phyloP scores from a whole-genome alignment of 257 asterid genomes.

The Solanum corneliomulleri region DNA sequence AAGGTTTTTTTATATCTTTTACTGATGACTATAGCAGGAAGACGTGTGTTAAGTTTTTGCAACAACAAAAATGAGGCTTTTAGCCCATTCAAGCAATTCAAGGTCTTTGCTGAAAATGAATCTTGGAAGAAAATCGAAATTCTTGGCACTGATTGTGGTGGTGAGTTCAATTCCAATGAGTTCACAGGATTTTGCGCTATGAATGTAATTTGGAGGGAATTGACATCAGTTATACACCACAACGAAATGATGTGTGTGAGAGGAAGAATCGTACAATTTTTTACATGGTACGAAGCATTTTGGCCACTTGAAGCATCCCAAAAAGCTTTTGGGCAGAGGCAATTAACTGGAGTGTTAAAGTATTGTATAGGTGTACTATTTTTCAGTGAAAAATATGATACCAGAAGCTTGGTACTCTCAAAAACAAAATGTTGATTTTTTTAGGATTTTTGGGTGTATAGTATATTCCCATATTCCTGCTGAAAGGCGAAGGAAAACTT shows the following conservation, averaged over 20 bases:
- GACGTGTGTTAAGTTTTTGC: background rate
- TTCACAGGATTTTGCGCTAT: background rate
- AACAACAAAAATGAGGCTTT: background rate
- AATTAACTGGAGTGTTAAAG: background rate
- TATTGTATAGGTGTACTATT: background rate
- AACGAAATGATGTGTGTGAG: background rate
- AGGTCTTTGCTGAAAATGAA: background rate
- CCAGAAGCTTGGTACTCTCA: background rate
- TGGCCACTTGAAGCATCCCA: background rate
- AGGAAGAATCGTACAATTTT: background rate
- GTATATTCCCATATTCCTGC: too few species aligned
- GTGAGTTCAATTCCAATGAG: background rate
- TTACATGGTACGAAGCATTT: background rate
- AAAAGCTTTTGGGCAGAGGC: too few species aligned
- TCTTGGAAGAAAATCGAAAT: background rate
- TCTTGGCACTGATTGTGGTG: background rate
- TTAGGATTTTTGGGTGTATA: background rate
- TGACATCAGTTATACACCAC: background rate
- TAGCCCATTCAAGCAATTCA: background rate
- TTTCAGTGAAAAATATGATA: background rate
- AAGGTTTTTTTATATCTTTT: background rate
- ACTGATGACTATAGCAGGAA: too few species aligned
- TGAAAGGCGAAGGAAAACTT: background rate
- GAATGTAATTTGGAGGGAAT: background rate
- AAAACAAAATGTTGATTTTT: background rate